Evolutionary conservation across 148 eudicot genomes (phyloP).

Genomic region (Rhododendron mucronatum): DNA sequence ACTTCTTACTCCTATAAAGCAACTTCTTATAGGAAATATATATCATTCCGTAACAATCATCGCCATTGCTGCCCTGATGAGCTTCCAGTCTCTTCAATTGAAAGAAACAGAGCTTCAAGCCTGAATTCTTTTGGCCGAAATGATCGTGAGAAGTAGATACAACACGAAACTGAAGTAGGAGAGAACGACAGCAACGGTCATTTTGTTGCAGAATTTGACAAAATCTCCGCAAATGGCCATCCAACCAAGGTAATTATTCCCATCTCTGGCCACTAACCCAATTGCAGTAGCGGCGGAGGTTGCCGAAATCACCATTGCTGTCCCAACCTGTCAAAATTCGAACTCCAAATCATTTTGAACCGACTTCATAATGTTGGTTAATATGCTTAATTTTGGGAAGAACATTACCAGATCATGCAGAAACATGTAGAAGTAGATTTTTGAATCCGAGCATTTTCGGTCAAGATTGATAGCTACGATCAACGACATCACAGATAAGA

Average conservation of each 20-base stretch:
- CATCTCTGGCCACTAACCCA: conserved; percentile 37
- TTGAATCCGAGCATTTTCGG: conserved; percentile 13
- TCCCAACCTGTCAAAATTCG: conserved; percentile 2
- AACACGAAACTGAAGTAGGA: conserved; percentile 22
- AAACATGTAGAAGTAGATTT: conserved; percentile 44
- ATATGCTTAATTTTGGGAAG: neutral
- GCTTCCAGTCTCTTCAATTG: neutral
- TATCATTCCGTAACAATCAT: neutral
- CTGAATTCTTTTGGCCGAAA: conserved; percentile 13
- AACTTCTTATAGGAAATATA: too few species aligned
- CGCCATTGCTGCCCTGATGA: neutral
- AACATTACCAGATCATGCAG: conserved; percentile 63
- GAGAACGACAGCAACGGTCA: conserved; percentile 13
- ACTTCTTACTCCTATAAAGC: too few species aligned
- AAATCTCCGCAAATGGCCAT: conserved; percentile 40
- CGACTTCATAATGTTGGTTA: neutral
- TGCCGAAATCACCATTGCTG: conserved; percentile 29
- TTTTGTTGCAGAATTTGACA: conserved; percentile 28
- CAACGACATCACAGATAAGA: conserved; percentile 36
- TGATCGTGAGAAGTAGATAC: conserved; percentile 28
- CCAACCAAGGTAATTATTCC: conserved; percentile 47
- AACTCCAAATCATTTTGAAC: neutral
- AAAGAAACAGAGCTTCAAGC: neutral
- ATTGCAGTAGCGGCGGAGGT: conserved; percentile 47
- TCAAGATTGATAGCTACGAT: conserved; percentile 21